Conservation (phyloP, 345 rosid species). For the Aegle marmelos region DNA sequence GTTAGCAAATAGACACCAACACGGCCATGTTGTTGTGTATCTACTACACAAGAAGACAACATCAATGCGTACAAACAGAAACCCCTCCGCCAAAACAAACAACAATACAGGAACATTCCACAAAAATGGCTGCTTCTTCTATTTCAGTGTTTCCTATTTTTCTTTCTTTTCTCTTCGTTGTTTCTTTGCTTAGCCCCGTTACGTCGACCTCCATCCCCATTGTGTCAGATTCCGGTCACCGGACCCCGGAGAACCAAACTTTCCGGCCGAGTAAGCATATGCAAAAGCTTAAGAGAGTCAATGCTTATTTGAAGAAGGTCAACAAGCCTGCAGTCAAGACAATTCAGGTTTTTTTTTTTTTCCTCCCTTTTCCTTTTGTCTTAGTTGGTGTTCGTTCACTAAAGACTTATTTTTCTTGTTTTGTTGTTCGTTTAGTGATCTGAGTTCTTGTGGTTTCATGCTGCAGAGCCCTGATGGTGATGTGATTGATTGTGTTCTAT, state of each 20-base stretch:
- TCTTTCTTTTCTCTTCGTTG: conserved; percentile 45
- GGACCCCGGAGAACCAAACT: conserved; percentile 40
- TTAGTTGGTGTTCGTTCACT: conserved; percentile 1
- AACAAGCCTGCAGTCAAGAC: conserved; percentile 91
- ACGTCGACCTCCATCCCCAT: conserved; percentile 39
- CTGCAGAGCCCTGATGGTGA: conserved; percentile 97
- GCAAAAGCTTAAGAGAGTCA: conserved; percentile 48
- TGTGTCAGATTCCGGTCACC: conserved; percentile 41
- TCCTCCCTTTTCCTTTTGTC: background rate
- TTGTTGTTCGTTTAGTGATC: conserved; percentile 4
- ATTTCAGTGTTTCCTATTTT: conserved; percentile 39
- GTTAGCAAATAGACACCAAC: background rate
- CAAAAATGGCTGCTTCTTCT: conserved; percentile 53
- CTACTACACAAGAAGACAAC: conserved; percentile 46
- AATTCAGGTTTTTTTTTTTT: conserved; percentile 48
- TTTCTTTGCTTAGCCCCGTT: conserved; percentile 32
- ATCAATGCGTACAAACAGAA: conserved; percentile 46
- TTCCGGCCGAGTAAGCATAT: conserved; percentile 43
- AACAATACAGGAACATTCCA: conserved; percentile 37
- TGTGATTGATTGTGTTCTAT: conserved; percentile 76
- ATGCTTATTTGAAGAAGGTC: conserved; percentile 58
- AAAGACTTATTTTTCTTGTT: background rate
- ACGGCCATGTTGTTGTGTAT: conserved; percentile 11
- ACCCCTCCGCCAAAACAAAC: conserved; percentile 28
- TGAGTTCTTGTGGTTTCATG: conserved; percentile 1